A percentile compares a stretch with the other conserved stretches of the same genome.
Evolutionary conservation across 169 alveolate species (phyloP).

Genomic region (Eimeria maxima): DNA sequence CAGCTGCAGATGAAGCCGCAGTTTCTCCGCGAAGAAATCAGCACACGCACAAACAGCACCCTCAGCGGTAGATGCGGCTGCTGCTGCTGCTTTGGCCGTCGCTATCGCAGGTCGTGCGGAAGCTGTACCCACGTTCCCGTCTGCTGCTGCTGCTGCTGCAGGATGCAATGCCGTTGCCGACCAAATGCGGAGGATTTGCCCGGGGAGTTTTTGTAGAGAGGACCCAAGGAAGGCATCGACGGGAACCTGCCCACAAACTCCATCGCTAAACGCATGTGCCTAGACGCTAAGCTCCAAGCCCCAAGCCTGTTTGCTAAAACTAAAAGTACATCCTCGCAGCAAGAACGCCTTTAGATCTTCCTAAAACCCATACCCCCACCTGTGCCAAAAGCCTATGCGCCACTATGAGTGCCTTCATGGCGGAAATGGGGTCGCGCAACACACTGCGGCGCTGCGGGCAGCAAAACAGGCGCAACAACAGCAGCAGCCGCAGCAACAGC

Average conservation of each 20-base stretch:
- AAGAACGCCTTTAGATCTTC: neutral
- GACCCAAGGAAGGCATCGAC: constrained; percentile 60
- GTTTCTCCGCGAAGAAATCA: constrained; percentile 55
- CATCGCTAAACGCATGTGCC: neutral
- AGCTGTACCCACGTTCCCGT: neutral
- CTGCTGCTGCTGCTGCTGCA: constrained; percentile 43
- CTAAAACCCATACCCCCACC: constrained; percentile 30
- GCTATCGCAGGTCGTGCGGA: neutral
- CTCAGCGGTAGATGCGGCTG: constrained; percentile 52
- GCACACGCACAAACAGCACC: constrained; percentile 61
- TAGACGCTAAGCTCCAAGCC: neutral
- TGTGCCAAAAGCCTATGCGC: constrained; percentile 67
- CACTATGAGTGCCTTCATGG: constrained; percentile 46
- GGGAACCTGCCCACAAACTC: constrained; percentile 40
- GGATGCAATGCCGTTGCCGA: constrained; percentile 56
- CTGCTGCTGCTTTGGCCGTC: constrained; percentile 4
- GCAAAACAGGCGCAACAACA: neutral
- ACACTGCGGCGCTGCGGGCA: constrained; percentile 30
- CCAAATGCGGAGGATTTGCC: constrained; percentile 57
- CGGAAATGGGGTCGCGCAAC: constrained; percentile 40
- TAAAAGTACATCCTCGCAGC: neutral
- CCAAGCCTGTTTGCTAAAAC: neutral
- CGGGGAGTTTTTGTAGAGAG: constrained; percentile 48
- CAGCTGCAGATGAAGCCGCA: constrained; percentile 51
- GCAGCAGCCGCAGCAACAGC: neutral